These are phyloP conservation scores for Bauhinia variegata DNA, from an alignment of 306 rosid species.

Conservation along the genomic window DNA sequence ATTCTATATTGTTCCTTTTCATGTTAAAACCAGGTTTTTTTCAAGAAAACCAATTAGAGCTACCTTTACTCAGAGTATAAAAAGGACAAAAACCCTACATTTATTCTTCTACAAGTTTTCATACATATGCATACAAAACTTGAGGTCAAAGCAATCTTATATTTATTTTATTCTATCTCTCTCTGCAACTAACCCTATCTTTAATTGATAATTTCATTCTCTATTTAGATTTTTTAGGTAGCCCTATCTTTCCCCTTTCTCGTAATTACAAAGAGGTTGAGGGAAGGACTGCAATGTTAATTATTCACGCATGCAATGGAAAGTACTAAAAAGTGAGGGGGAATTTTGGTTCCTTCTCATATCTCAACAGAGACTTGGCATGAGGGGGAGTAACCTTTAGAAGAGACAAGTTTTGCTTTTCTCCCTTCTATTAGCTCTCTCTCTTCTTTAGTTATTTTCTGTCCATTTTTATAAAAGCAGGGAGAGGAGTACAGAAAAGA, in stretches of 20 bases:
- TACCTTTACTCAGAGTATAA: slow-evolving; percentile 47
- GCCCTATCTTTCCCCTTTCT: slow-evolving; percentile 38
- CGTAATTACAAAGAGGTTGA: too few species aligned
- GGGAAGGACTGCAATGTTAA: slow-evolving; percentile 33
- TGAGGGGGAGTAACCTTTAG: slow-evolving; percentile 53
- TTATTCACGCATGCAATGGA: slow-evolving; percentile 39
- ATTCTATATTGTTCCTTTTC: slow-evolving; percentile 26
- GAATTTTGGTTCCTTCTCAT: slow-evolving; percentile 61
- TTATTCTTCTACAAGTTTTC: slow-evolving; percentile 60
- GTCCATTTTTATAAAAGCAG: slow-evolving; percentile 23
- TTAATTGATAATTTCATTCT: slow-evolving; percentile 37
- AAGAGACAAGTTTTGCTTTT: slow-evolving; percentile 54
- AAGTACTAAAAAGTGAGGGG: slow-evolving; percentile 45
- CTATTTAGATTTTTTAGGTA: slow-evolving; percentile 43
- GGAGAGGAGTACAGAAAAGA: slow-evolving; percentile 39
- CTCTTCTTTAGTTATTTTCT: slow-evolving; percentile 29
- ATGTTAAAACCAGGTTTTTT: slow-evolving; percentile 24
- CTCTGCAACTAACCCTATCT: slow-evolving; percentile 49
- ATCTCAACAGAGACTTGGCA: slow-evolving; percentile 42
- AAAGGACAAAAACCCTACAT: slow-evolving; percentile 49
- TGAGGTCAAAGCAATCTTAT: slow-evolving; percentile 65
- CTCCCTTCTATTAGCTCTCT: slow-evolving; percentile 42
- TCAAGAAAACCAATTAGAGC: slow-evolving; percentile 34
- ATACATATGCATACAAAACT: slow-evolving; percentile 49
- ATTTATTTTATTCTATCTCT: slow-evolving; percentile 21